These are phyloP conservation scores for Alternaria postmessia DNA, from an alignment of 2,329 filamentous ascomycete genomes.

Conservation along the genomic window DNA sequence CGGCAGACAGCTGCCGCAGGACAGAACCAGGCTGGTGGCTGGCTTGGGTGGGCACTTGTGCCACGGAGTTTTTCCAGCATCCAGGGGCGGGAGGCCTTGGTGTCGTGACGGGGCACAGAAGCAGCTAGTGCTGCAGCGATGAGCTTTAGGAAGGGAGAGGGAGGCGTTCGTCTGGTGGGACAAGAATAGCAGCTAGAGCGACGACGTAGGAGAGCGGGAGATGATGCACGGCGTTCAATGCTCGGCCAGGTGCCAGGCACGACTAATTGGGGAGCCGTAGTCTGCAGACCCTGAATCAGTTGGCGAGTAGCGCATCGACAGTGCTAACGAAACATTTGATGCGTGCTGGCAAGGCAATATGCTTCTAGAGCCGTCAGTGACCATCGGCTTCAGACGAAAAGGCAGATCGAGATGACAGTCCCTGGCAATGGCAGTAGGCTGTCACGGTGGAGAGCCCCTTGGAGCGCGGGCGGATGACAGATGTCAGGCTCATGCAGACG, in stretches of 20 bases:
- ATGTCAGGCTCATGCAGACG: conserved; percentile 26
- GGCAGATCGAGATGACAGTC: not conserved
- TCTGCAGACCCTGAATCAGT: conserved; percentile 20
- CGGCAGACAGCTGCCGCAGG: conserved; percentile 45
- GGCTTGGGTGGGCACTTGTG: conserved; percentile 30
- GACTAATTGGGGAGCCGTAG: conserved; percentile 10
- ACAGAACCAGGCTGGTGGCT: conserved; percentile 47
- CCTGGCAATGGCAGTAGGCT: not conserved
- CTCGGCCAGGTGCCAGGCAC: conserved; percentile 21
- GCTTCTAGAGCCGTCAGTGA: not conserved
- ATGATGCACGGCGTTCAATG: conserved; percentile 33
- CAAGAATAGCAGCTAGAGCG: conserved; percentile 33
- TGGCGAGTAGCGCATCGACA: not conserved
- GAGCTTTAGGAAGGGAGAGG: conserved; percentile 29
- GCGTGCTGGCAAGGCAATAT: not conserved
- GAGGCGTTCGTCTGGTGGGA: conserved; percentile 36
- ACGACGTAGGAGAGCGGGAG: conserved; percentile 23
- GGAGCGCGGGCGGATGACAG: conserved; percentile 38
- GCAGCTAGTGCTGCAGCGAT: conserved; percentile 36
- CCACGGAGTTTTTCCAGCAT: conserved; percentile 35
- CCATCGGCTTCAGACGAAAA: not conserved
- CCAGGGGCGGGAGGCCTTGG: conserved; percentile 35
- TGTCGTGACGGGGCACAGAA: conserved; percentile 30
- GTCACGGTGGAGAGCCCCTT: conserved; percentile 12
- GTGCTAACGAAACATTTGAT: not conserved